Conservation (phyloP, 345 rosid species). For the Citrus maxima region DNA sequence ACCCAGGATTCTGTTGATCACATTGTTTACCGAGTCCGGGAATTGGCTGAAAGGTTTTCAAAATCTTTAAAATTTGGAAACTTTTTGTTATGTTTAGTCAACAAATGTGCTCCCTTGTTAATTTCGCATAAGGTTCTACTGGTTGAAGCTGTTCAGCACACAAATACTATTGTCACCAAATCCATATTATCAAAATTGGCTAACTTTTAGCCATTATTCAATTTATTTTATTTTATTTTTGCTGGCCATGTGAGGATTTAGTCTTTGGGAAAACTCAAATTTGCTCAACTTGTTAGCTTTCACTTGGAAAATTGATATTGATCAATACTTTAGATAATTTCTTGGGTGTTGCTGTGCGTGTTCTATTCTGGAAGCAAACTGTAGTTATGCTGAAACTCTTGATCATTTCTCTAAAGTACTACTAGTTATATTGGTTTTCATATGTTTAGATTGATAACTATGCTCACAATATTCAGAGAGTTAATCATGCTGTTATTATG, state of each 20-base stretch:
- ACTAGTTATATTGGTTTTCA: background rate
- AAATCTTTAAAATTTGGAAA: constrained; percentile 68
- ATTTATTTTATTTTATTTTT: background rate
- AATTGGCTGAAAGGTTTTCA: constrained; percentile 39
- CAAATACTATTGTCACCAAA: constrained; percentile 63
- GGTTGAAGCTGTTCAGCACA: constrained; percentile 52
- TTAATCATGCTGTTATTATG: background rate
- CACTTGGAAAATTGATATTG: background rate
- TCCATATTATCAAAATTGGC: constrained; percentile 57
- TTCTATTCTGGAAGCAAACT: background rate
- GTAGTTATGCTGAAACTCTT: background rate
- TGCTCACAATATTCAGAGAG: background rate
- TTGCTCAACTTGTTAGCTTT: background rate
- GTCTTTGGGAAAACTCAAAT: background rate
- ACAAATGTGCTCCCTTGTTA: constrained; percentile 44
- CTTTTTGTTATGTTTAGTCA: constrained; percentile 55
- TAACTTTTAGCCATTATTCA: constrained; percentile 33
- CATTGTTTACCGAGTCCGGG: constrained; percentile 35
- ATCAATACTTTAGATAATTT: constrained; percentile 1
- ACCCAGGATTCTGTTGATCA: constrained; percentile 60
- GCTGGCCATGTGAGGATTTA: background rate
- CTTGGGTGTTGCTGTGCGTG: background rate
- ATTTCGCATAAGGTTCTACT: constrained; percentile 46
- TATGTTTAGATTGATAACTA: background rate
- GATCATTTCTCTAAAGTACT: background rate